Conservation (phyloP, 2,329 filamentous ascomycete species). For the Tothia fuscella region DNA sequence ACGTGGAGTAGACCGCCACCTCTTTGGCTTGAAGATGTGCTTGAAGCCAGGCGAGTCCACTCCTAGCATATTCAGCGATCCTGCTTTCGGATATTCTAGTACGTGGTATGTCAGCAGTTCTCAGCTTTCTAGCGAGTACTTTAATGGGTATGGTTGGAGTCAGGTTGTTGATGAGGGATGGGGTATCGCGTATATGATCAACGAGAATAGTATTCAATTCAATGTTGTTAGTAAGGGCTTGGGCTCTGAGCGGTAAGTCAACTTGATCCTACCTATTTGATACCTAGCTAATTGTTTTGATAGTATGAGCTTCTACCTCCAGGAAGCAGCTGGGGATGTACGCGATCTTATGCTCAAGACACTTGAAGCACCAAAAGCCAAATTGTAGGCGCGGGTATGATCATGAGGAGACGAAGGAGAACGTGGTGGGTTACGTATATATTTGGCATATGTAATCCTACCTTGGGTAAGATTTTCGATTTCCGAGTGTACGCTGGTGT, state of each 20-base stretch:
- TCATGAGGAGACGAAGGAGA: too few relatives aligned
- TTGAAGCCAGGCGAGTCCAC: constrained; percentile 68
- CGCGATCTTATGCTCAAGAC: constrained; percentile 75
- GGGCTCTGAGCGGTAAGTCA: constrained; percentile 43
- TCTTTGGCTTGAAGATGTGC: constrained; percentile 94
- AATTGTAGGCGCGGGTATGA: constrained; percentile 70
- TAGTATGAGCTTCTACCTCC: constrained; percentile 88
- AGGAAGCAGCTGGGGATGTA: constrained; percentile 84
- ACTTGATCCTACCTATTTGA: neutral
- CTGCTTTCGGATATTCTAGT: constrained; percentile 68
- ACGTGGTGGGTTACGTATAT: too few relatives aligned
- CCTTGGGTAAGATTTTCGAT: too few relatives aligned
- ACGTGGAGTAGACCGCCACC: constrained; percentile 86
- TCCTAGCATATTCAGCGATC: constrained; percentile 76
- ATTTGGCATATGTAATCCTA: too few relatives aligned
- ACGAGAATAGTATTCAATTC: constrained; percentile 97
- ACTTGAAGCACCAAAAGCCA: constrained; percentile 69
- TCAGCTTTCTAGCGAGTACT: constrained; percentile 91
- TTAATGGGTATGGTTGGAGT: constrained; percentile 98
- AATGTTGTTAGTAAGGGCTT: constrained; percentile 93
- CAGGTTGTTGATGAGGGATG: constrained; percentile 95
- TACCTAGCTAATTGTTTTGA: constrained; percentile 14
- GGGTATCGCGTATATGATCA: constrained; percentile 99
- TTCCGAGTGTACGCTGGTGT: too few relatives aligned
- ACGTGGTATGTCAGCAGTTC: constrained; percentile 84